Evolutionary conservation across 306 rosid species (phyloP), one percentile per base, ranked within the genome.

Genomic region (Cotoneaster glaucophyllus): DNA sequence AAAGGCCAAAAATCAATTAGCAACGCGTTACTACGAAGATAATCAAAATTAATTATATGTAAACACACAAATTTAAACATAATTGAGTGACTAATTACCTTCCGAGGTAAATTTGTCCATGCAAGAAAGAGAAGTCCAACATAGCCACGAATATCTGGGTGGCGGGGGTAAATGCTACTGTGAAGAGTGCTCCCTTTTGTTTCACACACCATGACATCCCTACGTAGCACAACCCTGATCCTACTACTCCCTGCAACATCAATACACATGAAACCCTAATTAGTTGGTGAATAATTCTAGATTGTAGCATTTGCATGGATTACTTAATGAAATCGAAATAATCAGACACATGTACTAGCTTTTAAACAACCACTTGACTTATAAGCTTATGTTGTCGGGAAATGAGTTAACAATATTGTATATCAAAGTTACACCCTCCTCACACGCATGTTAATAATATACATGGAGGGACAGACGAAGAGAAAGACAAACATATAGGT

Each of bases 171-270:
- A 90, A 90, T 65, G 98, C 92, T 61, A 93, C 80, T 2, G 98
- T 90, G 68, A 90, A 92, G 73, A 94, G 91, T 73, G 98, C 93
- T 41, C 97, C 97, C 78, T 83, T 87, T 48, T 86, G 84, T 59
- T 89, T 94, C 75, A 94, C 90, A 79, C 97, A 90, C 98, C 98
- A 88, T 80, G 98, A 85, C 96, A 92, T 94, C 64, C 95, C 93
- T 73, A 89, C 98, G 39, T 94, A 90, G 84, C 97, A 88, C 87
- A 94, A 71, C 66, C 93, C 98, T 41, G 98, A 90, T 34, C 97
- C 97, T 64, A 94, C 91, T 77, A 78, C 68, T 24, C 98, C 98
- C 96, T 94, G 77, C n/a, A 19, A 26, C 39, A 2, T 13, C 31
- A 80, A 77, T 4, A 29, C 14, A 69, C 21, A 13, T 4, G 29